Evolutionary conservation across 345 rosid species (phyloP), one percentile per base, ranked within the genome.

Genomic region (Melaleuca quinquenervia): DNA sequence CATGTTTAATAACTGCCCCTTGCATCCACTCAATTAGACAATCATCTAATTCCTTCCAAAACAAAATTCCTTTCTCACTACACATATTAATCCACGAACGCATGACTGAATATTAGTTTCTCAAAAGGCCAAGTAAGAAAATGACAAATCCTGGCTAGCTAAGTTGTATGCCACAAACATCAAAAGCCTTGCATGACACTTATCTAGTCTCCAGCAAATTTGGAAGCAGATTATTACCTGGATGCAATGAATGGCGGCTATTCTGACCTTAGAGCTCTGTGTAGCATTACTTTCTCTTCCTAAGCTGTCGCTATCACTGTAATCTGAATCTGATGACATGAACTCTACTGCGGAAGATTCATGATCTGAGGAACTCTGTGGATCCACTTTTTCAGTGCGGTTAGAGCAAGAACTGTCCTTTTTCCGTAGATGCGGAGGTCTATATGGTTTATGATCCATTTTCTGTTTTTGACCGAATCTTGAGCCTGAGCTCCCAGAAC

Each of bases 381-480:
- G 83, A 88, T 92, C 93, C 87, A 48, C 82, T 83, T 90, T 84
- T 89, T 86, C 89, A 16, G 88, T 86, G 89, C 84, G 91, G 89
- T 89, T 92, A 84, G 86, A 80, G 83, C 70, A 86, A 70, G 89
- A 84, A 86, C 83, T 88, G 27, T 91, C 96, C 90, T 87, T 95
- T 90, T 94, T 93, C 87, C 99, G 94, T 91, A 96, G 89, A 90
- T 96, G 99, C 13, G 98, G 98, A 90, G 99, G 99, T 90, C 96
- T 92, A 89, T 95, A 96, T 54, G 94, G 95, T 89, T 90, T 89
- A 87, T 62, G 87, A 50, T 87, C 86, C 88, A 90, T 87, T 84
- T 84, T 90, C 82, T 41, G 83, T 83, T 88, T 88, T 87, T 88
- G 93, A 88, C 90, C 89, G 78, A 89, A 85, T 86, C 85, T 84